Conservation (phyloP, 306 rosid species). For the Notholithocarpus densiflorus region DNA sequence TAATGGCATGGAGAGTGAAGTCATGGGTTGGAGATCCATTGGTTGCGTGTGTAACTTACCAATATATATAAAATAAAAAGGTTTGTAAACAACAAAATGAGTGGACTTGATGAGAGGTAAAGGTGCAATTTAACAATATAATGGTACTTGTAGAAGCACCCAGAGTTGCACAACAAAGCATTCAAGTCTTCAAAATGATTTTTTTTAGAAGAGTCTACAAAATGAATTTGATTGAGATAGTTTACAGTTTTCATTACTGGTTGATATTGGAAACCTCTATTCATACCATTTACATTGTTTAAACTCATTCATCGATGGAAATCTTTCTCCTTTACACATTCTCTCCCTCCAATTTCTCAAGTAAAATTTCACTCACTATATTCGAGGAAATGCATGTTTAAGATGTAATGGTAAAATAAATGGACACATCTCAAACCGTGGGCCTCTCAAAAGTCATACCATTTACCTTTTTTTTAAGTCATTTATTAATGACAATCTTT, state of each 20-base stretch:
- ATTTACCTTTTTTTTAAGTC: background rate
- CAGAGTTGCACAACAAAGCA: background rate
- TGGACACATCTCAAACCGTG: background rate
- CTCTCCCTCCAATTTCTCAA: background rate
- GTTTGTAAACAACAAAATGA: too few species aligned
- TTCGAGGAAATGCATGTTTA: background rate
- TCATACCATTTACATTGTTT: background rate
- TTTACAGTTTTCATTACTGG: background rate
- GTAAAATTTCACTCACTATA: background rate
- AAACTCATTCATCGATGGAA: background rate
- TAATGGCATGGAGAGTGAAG: too few species aligned
- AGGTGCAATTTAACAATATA: background rate
- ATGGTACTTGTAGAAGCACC: background rate
- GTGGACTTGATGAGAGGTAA: background rate
- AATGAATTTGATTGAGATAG: background rate
- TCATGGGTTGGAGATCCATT: too few species aligned
- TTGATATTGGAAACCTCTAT: background rate
- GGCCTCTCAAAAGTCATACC: background rate
- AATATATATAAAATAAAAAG: too few species aligned
- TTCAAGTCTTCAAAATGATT: background rate
- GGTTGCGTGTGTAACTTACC: too few species aligned
- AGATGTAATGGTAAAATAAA: background rate
- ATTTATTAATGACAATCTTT: background rate
- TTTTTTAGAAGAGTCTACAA: too few species aligned
- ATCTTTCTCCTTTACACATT: background rate